These are phyloP conservation scores for Wickerhamomyces bovis DNA, from an alignment of 805 yeast species.

Conservation along the genomic window DNA sequence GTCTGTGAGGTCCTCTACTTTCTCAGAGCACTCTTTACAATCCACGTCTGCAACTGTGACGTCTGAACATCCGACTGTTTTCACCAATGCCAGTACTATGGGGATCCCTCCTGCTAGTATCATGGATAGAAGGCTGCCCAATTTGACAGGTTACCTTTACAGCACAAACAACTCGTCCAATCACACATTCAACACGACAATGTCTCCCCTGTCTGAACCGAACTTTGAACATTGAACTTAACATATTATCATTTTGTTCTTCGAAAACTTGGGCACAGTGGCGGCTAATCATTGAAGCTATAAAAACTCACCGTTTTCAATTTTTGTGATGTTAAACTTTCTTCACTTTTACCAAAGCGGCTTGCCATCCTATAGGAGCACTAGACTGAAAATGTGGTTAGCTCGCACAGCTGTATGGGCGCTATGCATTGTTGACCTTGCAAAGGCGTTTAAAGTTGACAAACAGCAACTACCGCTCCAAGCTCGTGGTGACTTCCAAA, in stretches of 20 bases:
- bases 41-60: slow-evolving; percentile 31
- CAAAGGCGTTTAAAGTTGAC: neutral
- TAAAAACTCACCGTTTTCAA: neutral
- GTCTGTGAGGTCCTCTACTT: slow-evolving; percentile 31
- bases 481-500: slow-evolving; percentile 11
- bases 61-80: slow-evolving; percentile 34
- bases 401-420: neutral
- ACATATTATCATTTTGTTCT: neutral
- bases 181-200: slow-evolving; percentile 12
- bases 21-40: slow-evolving; percentile 30
- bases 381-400: neutral
- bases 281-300: neutral
- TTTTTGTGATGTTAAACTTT: neutral
- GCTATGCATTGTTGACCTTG: neutral
- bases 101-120: slow-evolving; percentile 75
- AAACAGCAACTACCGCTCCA: slow-evolving; percentile 1
- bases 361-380: no score
- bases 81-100: slow-evolving; percentile 57
- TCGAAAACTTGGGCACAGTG: neutral
- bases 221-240: neutral
- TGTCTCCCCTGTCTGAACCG: slow-evolving; percentile 4
- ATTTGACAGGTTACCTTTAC: slow-evolving; percentile 16
- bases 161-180: slow-evolving; percentile 15
- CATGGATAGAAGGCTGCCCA: slow-evolving; percentile 36
- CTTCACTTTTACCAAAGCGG: neutral